Evolutionary conservation across 805 yeast species (phyloP).

Genomic region (Kregervanrija delftensis): DNA sequence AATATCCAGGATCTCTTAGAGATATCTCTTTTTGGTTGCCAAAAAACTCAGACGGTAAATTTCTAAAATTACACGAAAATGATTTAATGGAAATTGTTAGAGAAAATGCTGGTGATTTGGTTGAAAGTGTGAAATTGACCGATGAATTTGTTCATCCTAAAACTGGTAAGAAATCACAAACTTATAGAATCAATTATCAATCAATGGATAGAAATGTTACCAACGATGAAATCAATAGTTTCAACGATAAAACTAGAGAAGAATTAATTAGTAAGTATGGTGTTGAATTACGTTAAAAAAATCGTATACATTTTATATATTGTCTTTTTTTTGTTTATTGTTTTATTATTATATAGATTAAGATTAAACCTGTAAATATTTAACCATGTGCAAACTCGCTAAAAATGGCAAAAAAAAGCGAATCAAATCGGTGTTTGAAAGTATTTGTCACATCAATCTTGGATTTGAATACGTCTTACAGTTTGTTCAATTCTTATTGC

Average conservation of each 20-base stretch:
- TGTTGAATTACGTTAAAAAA: constrained; percentile 43
- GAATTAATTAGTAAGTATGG: constrained; percentile 45
- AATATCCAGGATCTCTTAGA: constrained; percentile 78
- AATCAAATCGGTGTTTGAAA: too few species aligned
- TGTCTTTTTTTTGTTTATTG: too few species aligned
- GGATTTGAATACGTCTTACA: too few species aligned
- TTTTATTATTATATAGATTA: too few species aligned
- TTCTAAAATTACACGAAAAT: constrained; percentile 57
- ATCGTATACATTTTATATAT: too few species aligned
- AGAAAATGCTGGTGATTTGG: constrained; percentile 75
- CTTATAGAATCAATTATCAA: constrained; percentile 88
- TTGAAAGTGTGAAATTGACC: constrained; percentile 72
- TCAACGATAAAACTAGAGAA: constrained; percentile 60
- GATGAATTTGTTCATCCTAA: constrained; percentile 87
- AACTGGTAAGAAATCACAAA: constrained; percentile 66
- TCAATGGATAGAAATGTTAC: constrained; percentile 92
- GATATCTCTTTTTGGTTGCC: constrained; percentile 93
- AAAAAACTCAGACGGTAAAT: constrained; percentile 15
- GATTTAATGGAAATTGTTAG: constrained; percentile 94
- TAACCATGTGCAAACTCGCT: too few species aligned
- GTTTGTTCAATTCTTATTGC: too few species aligned
- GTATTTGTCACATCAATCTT: too few species aligned
- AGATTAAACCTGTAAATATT: too few species aligned
- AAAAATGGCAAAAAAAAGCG: too few species aligned
- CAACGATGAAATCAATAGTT: constrained; percentile 70